phyloP scores from a whole-genome alignment of 345 rosid genomes.

The Melaleuca alternifolia region DNA sequence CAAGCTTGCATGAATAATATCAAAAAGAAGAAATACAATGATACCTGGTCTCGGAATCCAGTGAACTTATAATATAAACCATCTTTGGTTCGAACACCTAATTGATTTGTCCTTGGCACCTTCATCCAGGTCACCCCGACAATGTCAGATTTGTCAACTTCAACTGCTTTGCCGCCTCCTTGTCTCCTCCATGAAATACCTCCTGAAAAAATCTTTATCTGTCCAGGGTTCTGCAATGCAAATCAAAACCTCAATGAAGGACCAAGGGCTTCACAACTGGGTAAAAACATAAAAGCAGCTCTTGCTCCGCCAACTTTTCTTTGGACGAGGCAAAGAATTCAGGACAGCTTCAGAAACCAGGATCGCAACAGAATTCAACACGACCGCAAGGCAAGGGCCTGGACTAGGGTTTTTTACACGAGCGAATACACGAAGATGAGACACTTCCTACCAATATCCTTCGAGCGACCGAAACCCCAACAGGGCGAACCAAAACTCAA shows the following conservation, averaged over 20 bases:
- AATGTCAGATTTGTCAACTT: conserved; percentile 80
- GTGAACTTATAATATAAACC: conserved; percentile 82
- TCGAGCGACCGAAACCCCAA: not conserved
- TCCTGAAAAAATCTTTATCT: conserved; percentile 58
- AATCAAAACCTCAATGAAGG: not conserved
- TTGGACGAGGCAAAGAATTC: not conserved
- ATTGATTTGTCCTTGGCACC: conserved; percentile 76
- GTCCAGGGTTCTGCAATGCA: conserved; percentile 71
- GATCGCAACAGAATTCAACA: not conserved
- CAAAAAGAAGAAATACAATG: not conserved
- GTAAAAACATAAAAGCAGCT: not conserved
- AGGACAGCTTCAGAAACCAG: not conserved
- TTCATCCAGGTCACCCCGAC: conserved; percentile 75
- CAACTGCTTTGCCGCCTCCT: conserved; percentile 96
- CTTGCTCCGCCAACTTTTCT: not conserved
- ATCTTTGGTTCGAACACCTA: conserved; percentile 66
- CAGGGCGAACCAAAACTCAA: not conserved
- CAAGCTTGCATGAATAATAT: not conserved
- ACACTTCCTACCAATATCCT: not conserved
- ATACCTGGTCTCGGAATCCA: conserved; percentile 88
- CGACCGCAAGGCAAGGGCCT: not conserved
- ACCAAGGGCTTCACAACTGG: not conserved
- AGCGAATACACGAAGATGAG: not conserved
- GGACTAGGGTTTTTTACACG: not conserved
- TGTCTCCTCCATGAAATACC: conserved; percentile 93